These are phyloP conservation scores for Diplodia seriata DNA, from an alignment of 2,329 filamentous ascomycete species.

Conservation along the genomic window DNA sequence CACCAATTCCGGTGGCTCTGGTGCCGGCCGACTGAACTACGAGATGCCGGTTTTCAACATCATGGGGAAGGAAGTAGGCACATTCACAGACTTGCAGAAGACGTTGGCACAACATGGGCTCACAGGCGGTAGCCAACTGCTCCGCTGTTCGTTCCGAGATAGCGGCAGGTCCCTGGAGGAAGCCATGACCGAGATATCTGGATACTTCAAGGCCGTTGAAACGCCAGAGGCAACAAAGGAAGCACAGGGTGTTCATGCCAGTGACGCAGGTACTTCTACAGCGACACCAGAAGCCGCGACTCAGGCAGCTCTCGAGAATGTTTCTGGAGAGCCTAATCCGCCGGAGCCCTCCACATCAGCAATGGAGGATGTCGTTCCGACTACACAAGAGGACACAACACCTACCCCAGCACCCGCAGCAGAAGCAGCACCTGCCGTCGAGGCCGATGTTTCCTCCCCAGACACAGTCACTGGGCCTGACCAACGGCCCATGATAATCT, in stretches of 20 bases:
- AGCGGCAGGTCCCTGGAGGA: conserved; percentile 82
- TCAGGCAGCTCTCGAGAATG: conserved; percentile 39
- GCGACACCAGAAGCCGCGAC: conserved; percentile 38
- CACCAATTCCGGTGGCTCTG: conserved; percentile 60
- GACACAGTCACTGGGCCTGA: conserved; percentile 37
- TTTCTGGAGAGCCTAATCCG: conserved; percentile 39
- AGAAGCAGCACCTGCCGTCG: conserved; percentile 35
- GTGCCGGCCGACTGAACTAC: conserved; percentile 80
- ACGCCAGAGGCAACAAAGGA: conserved; percentile 10
- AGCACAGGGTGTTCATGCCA: conserved; percentile 41
- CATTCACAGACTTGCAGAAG: conserved; percentile 85
- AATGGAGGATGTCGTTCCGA: conserved; percentile 32
- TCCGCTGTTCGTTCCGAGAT: conserved; percentile 77
- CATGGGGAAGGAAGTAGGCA: conserved; percentile 78
- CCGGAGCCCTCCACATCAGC: conserved; percentile 8
- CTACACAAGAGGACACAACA: conserved; percentile 38
- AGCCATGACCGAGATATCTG: conserved; percentile 80
- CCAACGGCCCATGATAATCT: conserved; percentile 70
- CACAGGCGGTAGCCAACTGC: conserved; percentile 79
- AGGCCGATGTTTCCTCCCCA: conserved; percentile 35
- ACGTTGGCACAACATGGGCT: conserved; percentile 86
- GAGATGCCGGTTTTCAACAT: conserved; percentile 85
- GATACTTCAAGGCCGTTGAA: conserved; percentile 68
- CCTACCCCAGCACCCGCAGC: conserved; percentile 35
- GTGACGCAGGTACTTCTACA: conserved; percentile 40